These are phyloP conservation scores for Raddia distichophylla DNA, from an alignment of 176 grass and related monocot genomes.

Conservation along the genomic window DNA sequence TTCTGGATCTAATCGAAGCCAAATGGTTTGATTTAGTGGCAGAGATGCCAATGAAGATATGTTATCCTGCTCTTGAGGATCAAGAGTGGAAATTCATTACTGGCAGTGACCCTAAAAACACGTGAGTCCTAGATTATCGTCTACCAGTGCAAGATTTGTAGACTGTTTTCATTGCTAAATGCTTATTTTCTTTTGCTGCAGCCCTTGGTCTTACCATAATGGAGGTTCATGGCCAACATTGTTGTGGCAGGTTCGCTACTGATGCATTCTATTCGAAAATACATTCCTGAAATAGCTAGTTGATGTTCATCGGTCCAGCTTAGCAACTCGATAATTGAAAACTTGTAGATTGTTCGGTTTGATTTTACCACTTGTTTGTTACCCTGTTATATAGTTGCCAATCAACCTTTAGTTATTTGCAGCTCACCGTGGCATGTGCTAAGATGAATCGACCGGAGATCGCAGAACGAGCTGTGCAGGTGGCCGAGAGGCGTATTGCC, in stretches of 20 bases:
- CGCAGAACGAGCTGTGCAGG: conserved; percentile 67
- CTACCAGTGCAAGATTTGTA: conserved; percentile 5
- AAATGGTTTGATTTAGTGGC: conserved; percentile 90
- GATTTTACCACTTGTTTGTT: background rate
- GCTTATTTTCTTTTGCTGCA: conserved; percentile 47
- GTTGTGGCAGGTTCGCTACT: conserved; percentile 72
- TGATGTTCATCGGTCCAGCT: background rate
- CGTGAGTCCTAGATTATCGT: conserved; percentile 48
- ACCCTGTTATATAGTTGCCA: background rate
- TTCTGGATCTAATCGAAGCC: conserved; percentile 80
- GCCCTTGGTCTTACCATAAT: conserved; percentile 92
- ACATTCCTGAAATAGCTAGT: conserved; percentile 2
- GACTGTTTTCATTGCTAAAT: background rate
- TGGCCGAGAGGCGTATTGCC: conserved; percentile 68
- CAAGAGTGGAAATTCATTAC: conserved; percentile 91
- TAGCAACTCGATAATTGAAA: background rate
- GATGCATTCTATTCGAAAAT: background rate
- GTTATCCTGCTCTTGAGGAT: conserved; percentile 83
- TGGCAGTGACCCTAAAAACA: conserved; percentile 87
- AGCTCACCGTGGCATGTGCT: conserved; percentile 81
- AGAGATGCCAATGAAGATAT: conserved; percentile 88
- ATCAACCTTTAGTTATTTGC: conserved; percentile 33
- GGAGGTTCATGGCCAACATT: conserved; percentile 93
- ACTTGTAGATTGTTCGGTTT: conserved; percentile 17
- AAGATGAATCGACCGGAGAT: conserved; percentile 80